Evolutionary conservation across 805 yeast genomes (phyloP).

Genomic region (Cyberlindnera xylosilytica): DNA sequence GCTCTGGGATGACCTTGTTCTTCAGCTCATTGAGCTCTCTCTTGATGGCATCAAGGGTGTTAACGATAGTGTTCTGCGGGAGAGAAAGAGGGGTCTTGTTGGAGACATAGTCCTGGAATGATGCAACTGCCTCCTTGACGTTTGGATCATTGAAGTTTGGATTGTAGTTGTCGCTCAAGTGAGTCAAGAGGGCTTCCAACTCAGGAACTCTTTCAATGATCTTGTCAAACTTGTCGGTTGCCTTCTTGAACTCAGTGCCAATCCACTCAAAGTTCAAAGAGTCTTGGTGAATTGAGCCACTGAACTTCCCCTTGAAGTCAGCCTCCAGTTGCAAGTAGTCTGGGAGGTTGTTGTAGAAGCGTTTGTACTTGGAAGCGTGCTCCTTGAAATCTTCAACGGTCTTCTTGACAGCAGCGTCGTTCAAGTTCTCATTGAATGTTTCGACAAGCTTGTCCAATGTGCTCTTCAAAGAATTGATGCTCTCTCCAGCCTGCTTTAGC

Average conservation of each 20-base stretch:
- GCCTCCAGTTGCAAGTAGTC: neutral
- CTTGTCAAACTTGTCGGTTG: conserved; percentile 13
- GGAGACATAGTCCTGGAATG: conserved; percentile 44
- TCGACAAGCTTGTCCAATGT: conserved; percentile 47
- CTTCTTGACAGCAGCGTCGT: conserved; percentile 81
- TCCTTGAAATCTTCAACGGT: conserved; percentile 48
- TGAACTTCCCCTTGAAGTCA: neutral
- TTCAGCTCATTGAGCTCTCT: conserved; percentile 1
- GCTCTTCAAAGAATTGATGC: conserved; percentile 23
- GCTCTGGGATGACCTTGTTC: neutral
- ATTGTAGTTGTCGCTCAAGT: conserved; percentile 53
- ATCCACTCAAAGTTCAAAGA: conserved; percentile 4
- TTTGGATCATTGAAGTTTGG: conserved; percentile 77
- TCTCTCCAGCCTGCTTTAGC: conserved; percentile 23
- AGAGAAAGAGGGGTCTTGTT: conserved; percentile 10
- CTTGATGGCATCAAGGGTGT: conserved; percentile 2
- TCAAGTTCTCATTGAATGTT: conserved; percentile 78
- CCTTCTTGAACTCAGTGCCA: conserved; percentile 5
- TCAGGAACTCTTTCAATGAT: conserved; percentile 22
- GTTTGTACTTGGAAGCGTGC: conserved; percentile 11
- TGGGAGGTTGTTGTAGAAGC: conserved; percentile 2
- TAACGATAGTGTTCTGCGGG: no score
- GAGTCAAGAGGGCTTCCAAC: conserved; percentile 43
- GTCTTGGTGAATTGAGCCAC: neutral
- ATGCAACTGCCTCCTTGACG: conserved; percentile 57